Base-by-base conservation (phyloP, 164 flowering plant species). In the Paratinospora sagittata region DNA sequence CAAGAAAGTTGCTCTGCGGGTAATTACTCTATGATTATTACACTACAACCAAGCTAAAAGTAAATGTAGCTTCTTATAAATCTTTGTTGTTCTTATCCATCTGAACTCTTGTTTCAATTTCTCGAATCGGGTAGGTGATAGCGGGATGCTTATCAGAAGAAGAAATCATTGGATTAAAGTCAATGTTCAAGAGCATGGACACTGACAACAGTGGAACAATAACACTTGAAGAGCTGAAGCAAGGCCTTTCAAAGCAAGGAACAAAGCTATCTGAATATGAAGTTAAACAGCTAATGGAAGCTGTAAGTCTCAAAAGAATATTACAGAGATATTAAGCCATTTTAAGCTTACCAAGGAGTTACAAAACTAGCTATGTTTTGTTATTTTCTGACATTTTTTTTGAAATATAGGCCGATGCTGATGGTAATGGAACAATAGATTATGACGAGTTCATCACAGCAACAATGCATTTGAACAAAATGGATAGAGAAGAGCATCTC, bases 401-500 rank as follows among this genome's bases (percentile, higher is more conserved):
- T 72, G 6, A 8, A 61, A 70, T 41, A 65, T 71, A 92, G 98
- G 97, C 98, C 47, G 98, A 95, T 81, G 97, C 91, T 62, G 98
- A 95, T 79, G 97, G 97, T 19, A 89, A 95, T 74, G 98, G 97
- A 21, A 84, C 86, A n/a, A 95, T 89, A 77, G 98, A 95, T 76
- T 95, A 92, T 65, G 93, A 87, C n/a, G 97, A 95, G 76, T 95
- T 95, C 84, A 90, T 95, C 78, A 88, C 97, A 33, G 97, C 98
- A 37, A 95, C 98, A 26, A 86, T 90, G 97, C 97, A 92, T 63
- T 34, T 89, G 84, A 90, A 95, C 83, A 78, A 86, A 77, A 88
- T 87, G 90, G 97, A 95, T 73, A 89, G 85, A 82, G 98, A 95
- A 79, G 97, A 94, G 24, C 98, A 95, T 82, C 88, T 92, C 7